Conservation (phyloP, 108 stramenopile species). For the Cafeteria roenbergensis region DNA sequence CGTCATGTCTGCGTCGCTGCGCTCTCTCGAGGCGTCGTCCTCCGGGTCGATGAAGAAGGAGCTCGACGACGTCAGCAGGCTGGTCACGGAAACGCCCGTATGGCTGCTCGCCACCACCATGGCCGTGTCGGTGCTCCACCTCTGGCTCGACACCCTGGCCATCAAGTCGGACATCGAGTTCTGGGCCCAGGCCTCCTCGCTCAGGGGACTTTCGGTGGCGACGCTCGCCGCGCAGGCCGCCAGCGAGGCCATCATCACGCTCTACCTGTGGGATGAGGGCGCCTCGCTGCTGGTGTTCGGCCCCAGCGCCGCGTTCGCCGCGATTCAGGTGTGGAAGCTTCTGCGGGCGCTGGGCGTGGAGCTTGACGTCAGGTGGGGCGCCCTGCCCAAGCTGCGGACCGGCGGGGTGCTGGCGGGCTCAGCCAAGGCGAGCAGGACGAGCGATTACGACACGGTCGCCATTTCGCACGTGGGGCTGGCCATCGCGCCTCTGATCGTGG, state of each 20-base stretch:
- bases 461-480: slow-evolving; percentile 48
- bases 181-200: slow-evolving; percentile 54
- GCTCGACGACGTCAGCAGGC: slow-evolving; percentile 36
- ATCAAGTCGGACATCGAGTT: slow-evolving; percentile 67
- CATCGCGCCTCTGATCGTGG: slow-evolving; percentile 53
- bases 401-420: too few species aligned
- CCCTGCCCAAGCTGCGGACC: too few species aligned
- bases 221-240: slow-evolving; percentile 51
- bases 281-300: slow-evolving; percentile 55
- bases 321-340: slow-evolving; percentile 62
- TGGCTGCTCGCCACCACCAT: slow-evolving; percentile 44
- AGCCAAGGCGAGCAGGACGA: too few species aligned
- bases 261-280: slow-evolving; percentile 61
- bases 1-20: background rate
- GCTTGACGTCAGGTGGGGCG: too few species aligned
- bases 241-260: slow-evolving; percentile 54
- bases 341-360: slow-evolving; percentile 30
- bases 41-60: slow-evolving; percentile 22
- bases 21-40: background rate
- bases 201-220: slow-evolving; percentile 53
- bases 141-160: slow-evolving; percentile 60
- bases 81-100: slow-evolving; percentile 43
- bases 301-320: slow-evolving; percentile 45
- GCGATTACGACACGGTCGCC: slow-evolving; percentile 51
- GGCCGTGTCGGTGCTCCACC: slow-evolving; percentile 50